Conservation (phyloP, 352 stramenopile genomes). For the Phytophthora kernoviae region DNA sequence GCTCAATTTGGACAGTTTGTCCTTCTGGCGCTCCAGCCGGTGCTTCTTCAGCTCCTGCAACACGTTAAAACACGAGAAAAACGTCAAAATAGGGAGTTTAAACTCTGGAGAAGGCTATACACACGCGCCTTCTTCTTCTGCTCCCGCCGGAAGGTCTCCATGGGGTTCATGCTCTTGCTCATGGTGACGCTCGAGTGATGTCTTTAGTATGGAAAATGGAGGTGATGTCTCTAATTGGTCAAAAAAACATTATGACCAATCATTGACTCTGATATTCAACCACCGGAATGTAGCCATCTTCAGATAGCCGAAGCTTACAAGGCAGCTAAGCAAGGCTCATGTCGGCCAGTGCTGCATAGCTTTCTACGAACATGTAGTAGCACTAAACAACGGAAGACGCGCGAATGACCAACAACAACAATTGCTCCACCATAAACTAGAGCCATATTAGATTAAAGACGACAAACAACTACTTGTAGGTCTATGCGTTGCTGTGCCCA, state of each 20-base stretch:
- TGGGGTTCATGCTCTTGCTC: constrained; percentile 68
- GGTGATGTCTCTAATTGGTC: not conserved
- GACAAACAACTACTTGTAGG: not conserved
- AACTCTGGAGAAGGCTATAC: not conserved
- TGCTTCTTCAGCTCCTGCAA: constrained; percentile 78
- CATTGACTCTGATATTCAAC: not conserved
- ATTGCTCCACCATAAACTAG: too few species aligned
- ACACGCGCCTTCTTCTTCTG: constrained; percentile 77
- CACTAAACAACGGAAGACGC: too few species aligned
- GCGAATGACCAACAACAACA: too few species aligned
- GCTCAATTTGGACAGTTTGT: constrained; percentile 64
- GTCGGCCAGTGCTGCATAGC: too few species aligned
- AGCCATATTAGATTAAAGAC: not conserved
- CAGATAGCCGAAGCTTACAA: too few species aligned
- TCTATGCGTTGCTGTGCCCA: constrained; percentile 18
- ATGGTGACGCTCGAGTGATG: constrained; percentile 24
- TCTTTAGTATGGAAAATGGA: too few species aligned
- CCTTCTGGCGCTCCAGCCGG: constrained; percentile 55
- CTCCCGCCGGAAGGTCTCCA: constrained; percentile 75
- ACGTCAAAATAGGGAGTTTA: not conserved
- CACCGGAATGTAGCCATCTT: not conserved
- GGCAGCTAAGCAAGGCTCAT: too few species aligned
- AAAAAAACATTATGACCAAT: not conserved
- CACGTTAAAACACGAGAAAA: not conserved
- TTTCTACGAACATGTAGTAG: too few species aligned